phyloP scores from a whole-genome alignment of 2,329 filamentous ascomycete genomes.

The Calonectria pseudoturangicola region DNA sequence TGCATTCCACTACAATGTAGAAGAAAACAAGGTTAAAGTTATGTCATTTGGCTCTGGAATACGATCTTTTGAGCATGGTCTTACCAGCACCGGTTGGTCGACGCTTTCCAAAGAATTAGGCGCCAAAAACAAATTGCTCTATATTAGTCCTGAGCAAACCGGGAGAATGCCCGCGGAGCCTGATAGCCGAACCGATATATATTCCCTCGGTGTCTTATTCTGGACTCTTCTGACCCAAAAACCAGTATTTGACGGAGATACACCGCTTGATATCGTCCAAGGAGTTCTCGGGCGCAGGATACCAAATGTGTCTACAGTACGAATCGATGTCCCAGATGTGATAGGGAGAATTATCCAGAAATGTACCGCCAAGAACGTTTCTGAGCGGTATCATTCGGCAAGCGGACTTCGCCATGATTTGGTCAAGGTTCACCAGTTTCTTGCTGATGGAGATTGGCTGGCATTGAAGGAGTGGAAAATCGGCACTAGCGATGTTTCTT shows the following conservation, averaged over 20 bases:
- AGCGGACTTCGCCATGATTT: conserved; percentile 91
- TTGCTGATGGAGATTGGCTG: conserved; percentile 83
- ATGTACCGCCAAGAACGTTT: conserved; percentile 92
- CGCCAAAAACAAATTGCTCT: conserved; percentile 91
- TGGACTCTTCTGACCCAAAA: conserved; percentile 89
- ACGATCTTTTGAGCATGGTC: conserved; percentile 91
- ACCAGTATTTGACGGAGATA: conserved; percentile 85
- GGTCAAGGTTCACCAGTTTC: conserved; percentile 81
- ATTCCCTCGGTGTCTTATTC: conserved; percentile 91
- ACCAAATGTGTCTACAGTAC: conserved; percentile 83
- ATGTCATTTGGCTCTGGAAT: conserved; percentile 91
- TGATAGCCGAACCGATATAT: conserved; percentile 94
- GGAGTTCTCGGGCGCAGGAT: conserved; percentile 88
- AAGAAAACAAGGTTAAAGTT: conserved; percentile 83
- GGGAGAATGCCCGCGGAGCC: conserved; percentile 94
- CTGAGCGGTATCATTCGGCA: conserved; percentile 91
- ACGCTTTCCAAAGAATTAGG: conserved; percentile 87
- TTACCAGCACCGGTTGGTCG: conserved; percentile 91
- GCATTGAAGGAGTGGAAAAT: conserved; percentile 84
- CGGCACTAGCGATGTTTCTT: conserved; percentile 90
- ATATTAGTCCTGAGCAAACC: conserved; percentile 96
- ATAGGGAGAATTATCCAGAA: conserved; percentile 90
- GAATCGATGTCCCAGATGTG: conserved; percentile 89
- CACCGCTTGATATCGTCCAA: conserved; percentile 92
- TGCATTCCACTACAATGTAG: conserved; percentile 88